These are phyloP conservation scores for Daedalea quercina DNA, from an alignment of 768 basidiomycete species.

Conservation along the genomic window DNA sequence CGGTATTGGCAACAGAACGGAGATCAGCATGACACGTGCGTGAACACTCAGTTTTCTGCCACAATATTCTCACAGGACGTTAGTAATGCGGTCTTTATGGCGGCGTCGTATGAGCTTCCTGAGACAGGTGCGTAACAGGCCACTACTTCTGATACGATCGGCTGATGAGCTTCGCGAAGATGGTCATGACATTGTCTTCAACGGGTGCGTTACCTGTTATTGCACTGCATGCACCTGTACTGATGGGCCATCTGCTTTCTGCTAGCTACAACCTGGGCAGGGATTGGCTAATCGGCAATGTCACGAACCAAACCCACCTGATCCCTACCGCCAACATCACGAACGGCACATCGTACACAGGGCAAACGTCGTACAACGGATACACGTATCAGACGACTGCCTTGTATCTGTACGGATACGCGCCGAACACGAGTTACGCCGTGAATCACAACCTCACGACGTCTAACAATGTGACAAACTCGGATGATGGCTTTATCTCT, in stretches of 20 bases:
- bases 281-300: slow-evolving; percentile 83
- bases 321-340: slow-evolving; percentile 43
- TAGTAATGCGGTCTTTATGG: slow-evolving; percentile 73
- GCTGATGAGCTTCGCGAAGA: slow-evolving; percentile 24
- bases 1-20: slow-evolving; percentile 88
- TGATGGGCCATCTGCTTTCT: neutral
- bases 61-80: neutral
- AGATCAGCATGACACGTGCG: slow-evolving; percentile 47
- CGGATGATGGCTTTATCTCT: slow-evolving; percentile 80
- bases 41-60: neutral
- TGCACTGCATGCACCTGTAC: no score
- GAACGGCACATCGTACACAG: slow-evolving; percentile 56
- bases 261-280: slow-evolving; percentile 76
- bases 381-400: slow-evolving; percentile 73
- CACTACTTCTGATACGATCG: neutral
- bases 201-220: slow-evolving; percentile 57
- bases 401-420: slow-evolving; percentile 59
- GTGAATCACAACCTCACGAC: slow-evolving; percentile 66
- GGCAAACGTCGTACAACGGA: slow-evolving; percentile 52
- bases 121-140: slow-evolving; percentile 39
- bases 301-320: slow-evolving; percentile 42
- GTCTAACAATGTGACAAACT: slow-evolving; percentile 40
- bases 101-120: slow-evolving; percentile 66
- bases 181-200: slow-evolving; percentile 62
- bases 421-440: slow-evolving; percentile 61